Conservation (phyloP, 2,329 filamentous ascomycete genomes). For the Aspergillus tanneri region DNA sequence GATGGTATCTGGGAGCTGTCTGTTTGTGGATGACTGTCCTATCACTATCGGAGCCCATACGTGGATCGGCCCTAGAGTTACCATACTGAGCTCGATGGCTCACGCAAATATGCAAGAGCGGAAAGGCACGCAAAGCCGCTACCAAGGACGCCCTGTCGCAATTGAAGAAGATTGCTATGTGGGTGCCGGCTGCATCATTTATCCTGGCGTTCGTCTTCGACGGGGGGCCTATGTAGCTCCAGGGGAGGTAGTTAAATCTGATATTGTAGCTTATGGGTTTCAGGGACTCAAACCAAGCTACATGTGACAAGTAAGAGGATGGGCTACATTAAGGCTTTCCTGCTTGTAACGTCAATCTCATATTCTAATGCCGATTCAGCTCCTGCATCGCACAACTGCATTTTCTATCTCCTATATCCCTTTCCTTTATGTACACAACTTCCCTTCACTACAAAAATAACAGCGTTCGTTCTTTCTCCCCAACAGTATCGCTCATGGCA, state of each 20-base stretch:
- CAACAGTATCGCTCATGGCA: too few relatives aligned
- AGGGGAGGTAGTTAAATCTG: constrained; percentile 45
- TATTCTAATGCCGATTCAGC: background rate
- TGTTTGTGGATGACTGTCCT: constrained; percentile 79
- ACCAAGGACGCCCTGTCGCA: constrained; percentile 67
- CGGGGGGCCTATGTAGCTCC: constrained; percentile 47
- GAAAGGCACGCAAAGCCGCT: constrained; percentile 70
- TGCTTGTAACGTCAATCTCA: background rate
- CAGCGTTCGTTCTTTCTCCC: too few relatives aligned
- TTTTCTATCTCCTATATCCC: too few relatives aligned
- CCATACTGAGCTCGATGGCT: constrained; percentile 73
- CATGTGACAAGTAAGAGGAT: constrained; percentile 30
- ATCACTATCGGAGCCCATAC: constrained; percentile 74
- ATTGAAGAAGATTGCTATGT: constrained; percentile 74
- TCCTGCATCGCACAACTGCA: background rate
- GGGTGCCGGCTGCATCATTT: constrained; percentile 61
- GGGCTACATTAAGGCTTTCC: background rate
- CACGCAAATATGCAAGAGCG: constrained; percentile 71
- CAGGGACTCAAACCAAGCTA: constrained; percentile 44
- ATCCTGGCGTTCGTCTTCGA: constrained; percentile 45
- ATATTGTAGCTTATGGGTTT: constrained; percentile 44
- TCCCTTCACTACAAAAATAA: too few relatives aligned
- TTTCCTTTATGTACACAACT: background rate
- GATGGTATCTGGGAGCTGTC: constrained; percentile 77
- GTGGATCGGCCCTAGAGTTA: constrained; percentile 77